phyloP scores from a whole-genome alignment of 352 stramenopile species.

The Phytophthora quininea region DNA sequence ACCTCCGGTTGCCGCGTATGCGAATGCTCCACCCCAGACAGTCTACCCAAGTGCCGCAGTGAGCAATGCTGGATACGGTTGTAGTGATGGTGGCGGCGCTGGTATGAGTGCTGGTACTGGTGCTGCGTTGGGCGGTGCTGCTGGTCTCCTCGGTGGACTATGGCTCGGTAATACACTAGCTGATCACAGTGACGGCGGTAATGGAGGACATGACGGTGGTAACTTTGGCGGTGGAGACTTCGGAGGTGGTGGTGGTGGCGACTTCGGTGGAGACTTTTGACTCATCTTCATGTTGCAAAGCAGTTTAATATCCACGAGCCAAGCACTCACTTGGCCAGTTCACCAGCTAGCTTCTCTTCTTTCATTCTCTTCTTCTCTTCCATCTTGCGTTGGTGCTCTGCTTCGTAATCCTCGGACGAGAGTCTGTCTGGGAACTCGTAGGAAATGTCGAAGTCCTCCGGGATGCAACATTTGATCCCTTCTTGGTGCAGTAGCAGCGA shows the following conservation, averaged over 20 bases:
- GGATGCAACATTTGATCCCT: conserved; percentile 21
- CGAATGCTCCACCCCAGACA: conserved; percentile 9
- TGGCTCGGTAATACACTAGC: conserved; percentile 45
- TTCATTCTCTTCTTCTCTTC: conserved; percentile 24
- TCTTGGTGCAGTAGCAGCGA: conserved; percentile 21
- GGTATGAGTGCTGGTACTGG: conserved; percentile 56
- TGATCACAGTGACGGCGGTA: conserved; percentile 26
- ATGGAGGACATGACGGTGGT: conserved; percentile 21
- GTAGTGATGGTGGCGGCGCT: conserved; percentile 20
- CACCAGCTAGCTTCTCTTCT: conserved; percentile 26
- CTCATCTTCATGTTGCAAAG: too few species aligned
- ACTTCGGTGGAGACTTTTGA: conserved; percentile 63
- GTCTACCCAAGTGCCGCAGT: neutral
- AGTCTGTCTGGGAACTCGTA: conserved; percentile 34
- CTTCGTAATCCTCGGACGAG: conserved; percentile 8
- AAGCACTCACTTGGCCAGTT: conserved; percentile 26
- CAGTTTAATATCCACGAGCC: conserved; percentile 19
- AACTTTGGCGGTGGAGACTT: conserved; percentile 65
- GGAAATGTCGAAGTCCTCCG: conserved; percentile 21
- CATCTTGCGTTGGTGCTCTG: conserved; percentile 8
- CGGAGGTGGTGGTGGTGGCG: too few species aligned
- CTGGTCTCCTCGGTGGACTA: conserved; percentile 53
- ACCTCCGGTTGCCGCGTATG: too few species aligned
- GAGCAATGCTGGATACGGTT: conserved; percentile 33
- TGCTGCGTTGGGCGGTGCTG: conserved; percentile 50